Conservation (phyloP, 345 rosid genomes). For the Mallotus nudiflorus region DNA sequence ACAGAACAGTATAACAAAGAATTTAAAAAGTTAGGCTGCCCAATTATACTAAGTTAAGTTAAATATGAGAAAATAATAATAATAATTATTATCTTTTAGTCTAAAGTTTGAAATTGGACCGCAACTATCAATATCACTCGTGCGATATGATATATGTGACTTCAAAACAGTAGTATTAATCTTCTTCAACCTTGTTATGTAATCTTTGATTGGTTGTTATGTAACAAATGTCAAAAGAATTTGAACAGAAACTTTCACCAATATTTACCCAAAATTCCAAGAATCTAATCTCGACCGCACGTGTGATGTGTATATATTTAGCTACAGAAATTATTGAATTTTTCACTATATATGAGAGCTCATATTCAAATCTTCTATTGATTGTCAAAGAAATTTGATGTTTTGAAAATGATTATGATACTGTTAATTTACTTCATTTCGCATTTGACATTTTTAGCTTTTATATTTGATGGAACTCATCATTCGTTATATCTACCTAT, state of each 20-base stretch:
- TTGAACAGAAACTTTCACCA: not conserved
- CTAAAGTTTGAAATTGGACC: not conserved
- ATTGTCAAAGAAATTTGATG: no score
- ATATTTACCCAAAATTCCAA: not conserved
- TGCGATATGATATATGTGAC: not conserved
- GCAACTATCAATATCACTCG: not conserved
- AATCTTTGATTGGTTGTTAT: no score
- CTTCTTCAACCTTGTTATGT: no score
- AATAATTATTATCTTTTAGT: not conserved
- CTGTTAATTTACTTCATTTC: no score
- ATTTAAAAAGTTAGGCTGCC: conserved; percentile 26
- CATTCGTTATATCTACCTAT: no score
- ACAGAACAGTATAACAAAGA: not conserved
- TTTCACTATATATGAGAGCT: no score
- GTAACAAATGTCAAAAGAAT: not conserved
- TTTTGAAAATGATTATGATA: no score
- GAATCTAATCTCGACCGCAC: not conserved
- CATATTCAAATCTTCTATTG: no score
- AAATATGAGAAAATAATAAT: not conserved
- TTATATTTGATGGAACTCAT: no score
- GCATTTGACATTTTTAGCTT: no score
- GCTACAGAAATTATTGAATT: no score
- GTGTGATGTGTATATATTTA: conserved; percentile 11
- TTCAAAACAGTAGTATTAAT: not conserved
- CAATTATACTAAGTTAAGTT: not conserved